These are phyloP conservation scores for Cryoendolithus antarcticus DNA, from an alignment of 2,329 filamentous ascomycete species.

Conservation along the genomic window DNA sequence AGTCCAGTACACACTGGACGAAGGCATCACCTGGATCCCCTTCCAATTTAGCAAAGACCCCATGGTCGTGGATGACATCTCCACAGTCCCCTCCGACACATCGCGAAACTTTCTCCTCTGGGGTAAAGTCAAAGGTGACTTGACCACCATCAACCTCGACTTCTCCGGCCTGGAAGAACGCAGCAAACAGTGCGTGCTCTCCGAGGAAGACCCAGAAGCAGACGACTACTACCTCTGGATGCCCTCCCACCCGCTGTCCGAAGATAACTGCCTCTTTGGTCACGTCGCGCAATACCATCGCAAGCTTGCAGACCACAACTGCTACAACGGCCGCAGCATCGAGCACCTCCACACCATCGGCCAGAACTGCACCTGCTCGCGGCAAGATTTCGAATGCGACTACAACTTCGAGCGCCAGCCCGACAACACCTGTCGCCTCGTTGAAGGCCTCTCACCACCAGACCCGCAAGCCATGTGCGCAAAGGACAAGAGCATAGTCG, in stretches of 20 bases:
- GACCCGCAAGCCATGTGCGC: slow-evolving; percentile 48
- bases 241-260: slow-evolving; percentile 67
- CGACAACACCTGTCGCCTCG: slow-evolving; percentile 65
- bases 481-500: slow-evolving; percentile 52
- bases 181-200: slow-evolving; percentile 49
- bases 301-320: slow-evolving; percentile 67
- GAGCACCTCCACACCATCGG: slow-evolving; percentile 54
- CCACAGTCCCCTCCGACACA: slow-evolving; percentile 76
- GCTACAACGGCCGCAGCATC: slow-evolving; percentile 69
- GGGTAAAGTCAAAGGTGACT: slow-evolving; percentile 50
- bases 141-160: slow-evolving; percentile 73
- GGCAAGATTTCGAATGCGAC: slow-evolving; percentile 88
- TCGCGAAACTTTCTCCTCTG: slow-evolving; percentile 88
- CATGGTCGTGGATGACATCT: slow-evolving; percentile 65
- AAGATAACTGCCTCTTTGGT: slow-evolving; percentile 80
- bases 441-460: slow-evolving; percentile 56
- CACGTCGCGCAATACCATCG: slow-evolving; percentile 82
- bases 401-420: slow-evolving; percentile 80
- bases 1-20: slow-evolving; percentile 66
- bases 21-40: slow-evolving; percentile 67
- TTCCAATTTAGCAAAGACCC: slow-evolving; percentile 58
- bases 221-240: slow-evolving; percentile 79
- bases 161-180: slow-evolving; percentile 69
- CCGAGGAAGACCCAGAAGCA: slow-evolving; percentile 47
- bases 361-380: slow-evolving; percentile 69